These are phyloP conservation scores for Microdochium bolleyi DNA, from an alignment of 2,329 filamentous ascomycete genomes.

Conservation along the genomic window DNA sequence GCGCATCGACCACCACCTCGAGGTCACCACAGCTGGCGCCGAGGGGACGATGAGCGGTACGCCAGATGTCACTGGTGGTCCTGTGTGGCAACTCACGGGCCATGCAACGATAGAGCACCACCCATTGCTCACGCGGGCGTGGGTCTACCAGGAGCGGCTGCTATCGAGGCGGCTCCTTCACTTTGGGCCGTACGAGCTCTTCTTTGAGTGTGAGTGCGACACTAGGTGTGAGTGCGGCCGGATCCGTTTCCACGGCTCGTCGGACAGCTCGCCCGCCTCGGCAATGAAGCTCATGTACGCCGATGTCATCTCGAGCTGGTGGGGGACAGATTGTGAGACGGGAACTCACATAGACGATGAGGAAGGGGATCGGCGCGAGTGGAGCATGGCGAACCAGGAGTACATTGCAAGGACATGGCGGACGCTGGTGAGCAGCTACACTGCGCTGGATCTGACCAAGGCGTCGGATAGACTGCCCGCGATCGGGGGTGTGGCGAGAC, in stretches of 20 bases:
- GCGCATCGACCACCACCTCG: slow-evolving; percentile 3
- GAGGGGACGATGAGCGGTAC: too few relatives aligned
- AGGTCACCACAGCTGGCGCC: not conserved
- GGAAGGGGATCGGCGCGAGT: not conserved
- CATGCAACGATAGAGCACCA: slow-evolving; percentile 1
- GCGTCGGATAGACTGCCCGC: slow-evolving; percentile 3
- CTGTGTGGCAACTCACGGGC: not conserved
- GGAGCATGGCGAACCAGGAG: not conserved
- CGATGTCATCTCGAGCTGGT: not conserved
- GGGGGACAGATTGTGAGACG: not conserved
- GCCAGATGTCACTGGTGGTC: not conserved
- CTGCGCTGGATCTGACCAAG: slow-evolving; percentile 2
- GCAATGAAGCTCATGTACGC: not conserved
- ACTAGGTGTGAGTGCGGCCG: slow-evolving; percentile 1
- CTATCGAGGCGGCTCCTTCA: slow-evolving; percentile 3
- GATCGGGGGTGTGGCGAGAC: slow-evolving; percentile 5
- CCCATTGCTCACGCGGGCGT: slow-evolving; percentile 4
- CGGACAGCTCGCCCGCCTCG: not conserved
- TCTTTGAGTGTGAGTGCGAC: slow-evolving; percentile 3
- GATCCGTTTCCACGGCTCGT: not conserved
- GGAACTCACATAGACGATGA: not conserved
- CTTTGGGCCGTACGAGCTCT: slow-evolving; percentile 4
- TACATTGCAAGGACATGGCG: slow-evolving; percentile 6
- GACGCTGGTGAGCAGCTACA: slow-evolving; percentile 5
- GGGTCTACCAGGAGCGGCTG: slow-evolving; percentile 6